phyloP scores from a whole-genome alignment of 768 basidiomycete species.

The Kwoniella botswanensis region DNA sequence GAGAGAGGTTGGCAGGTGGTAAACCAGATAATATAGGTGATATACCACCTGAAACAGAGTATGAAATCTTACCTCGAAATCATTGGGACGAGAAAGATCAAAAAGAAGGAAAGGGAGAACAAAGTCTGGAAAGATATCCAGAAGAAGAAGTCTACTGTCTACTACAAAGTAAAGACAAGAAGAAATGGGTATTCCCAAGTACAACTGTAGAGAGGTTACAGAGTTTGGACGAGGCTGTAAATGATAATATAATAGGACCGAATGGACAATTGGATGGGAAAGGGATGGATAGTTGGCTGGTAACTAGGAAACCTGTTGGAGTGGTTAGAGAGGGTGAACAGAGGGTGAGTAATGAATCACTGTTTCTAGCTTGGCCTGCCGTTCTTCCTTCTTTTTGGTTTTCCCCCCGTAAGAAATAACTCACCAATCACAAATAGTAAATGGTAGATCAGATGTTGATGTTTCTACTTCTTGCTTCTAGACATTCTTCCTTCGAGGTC shows the following conservation, averaged over 20 bases:
- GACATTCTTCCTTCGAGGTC: conserved; percentile 94
- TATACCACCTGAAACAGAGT: conserved; percentile 50
- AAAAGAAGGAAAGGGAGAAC: conserved; percentile 62
- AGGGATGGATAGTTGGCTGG: conserved; percentile 91
- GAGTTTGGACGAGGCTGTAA: conserved; percentile 79
- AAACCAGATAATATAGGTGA: conserved; percentile 54
- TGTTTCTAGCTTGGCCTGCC: background rate
- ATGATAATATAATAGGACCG: conserved; percentile 69
- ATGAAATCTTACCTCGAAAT: conserved; percentile 38
- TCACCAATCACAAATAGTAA: too few species aligned
- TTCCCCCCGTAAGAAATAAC: conserved; percentile 62
- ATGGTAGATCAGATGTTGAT: too few species aligned
- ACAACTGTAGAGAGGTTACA: conserved; percentile 69
- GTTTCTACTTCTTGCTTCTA: conserved; percentile 52
- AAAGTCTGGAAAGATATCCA: conserved; percentile 76
- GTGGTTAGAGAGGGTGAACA: conserved; percentile 62
- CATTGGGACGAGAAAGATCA: conserved; percentile 42
- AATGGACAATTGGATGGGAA: conserved; percentile 65
- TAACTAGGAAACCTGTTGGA: conserved; percentile 86
- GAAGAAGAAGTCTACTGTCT: conserved; percentile 89
- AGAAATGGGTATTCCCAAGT: conserved; percentile 81
- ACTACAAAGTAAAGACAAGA: conserved; percentile 64
- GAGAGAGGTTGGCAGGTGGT: conserved; percentile 65
- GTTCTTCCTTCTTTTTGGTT: background rate
- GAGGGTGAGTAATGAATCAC: conserved; percentile 40